Percentiles rank a stretch among this genome's conserved stretches.
phyloP scores from a whole-genome alignment of 2,329 filamentous ascomycete species.

The Alternaria ethzedia region DNA sequence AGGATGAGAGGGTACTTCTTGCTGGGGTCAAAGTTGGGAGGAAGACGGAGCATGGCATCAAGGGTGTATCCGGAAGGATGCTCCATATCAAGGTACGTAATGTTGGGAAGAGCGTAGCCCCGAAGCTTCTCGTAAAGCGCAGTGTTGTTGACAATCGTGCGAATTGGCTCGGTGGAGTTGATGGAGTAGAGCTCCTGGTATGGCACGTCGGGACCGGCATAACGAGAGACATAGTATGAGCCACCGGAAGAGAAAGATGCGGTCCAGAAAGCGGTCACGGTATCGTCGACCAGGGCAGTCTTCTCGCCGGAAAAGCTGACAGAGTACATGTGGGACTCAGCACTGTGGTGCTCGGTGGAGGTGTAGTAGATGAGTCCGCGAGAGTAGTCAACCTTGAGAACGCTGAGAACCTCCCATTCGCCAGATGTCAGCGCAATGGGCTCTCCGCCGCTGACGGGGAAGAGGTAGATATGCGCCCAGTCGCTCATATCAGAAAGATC shows the following conservation, averaged over 20 bases:
- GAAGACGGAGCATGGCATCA: slow-evolving; percentile 70
- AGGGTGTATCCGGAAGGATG: slow-evolving; percentile 67
- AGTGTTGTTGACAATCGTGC: slow-evolving; percentile 67
- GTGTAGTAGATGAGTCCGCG: slow-evolving; percentile 68
- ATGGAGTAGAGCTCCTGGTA: slow-evolving; percentile 71
- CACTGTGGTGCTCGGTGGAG: slow-evolving; percentile 69
- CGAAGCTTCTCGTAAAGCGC: slow-evolving; percentile 62
- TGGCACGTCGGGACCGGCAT: slow-evolving; percentile 70
- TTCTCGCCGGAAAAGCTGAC: slow-evolving; percentile 65
- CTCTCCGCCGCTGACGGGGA: slow-evolving; percentile 63
- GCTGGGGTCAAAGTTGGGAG: slow-evolving; percentile 66
- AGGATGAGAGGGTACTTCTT: slow-evolving; percentile 73
- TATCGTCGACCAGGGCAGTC: slow-evolving; percentile 67
- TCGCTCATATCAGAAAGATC: slow-evolving; percentile 71
- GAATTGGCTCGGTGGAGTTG: slow-evolving; percentile 62
- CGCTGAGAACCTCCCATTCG: slow-evolving; percentile 68
- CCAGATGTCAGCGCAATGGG: slow-evolving; percentile 67
- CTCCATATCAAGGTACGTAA: slow-evolving; percentile 67
- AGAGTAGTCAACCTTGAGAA: slow-evolving; percentile 65
- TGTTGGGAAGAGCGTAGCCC: slow-evolving; percentile 68
- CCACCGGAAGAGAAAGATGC: slow-evolving; percentile 69
- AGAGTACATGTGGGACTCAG: slow-evolving; percentile 71
- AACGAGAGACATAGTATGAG: slow-evolving; percentile 70
- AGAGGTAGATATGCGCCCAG: slow-evolving; percentile 71
- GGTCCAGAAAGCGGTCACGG: slow-evolving; percentile 64